Base-by-base conservation (phyloP, 768 basidiomycete genomes). In the Leucogyrophana mollusca region DNA sequence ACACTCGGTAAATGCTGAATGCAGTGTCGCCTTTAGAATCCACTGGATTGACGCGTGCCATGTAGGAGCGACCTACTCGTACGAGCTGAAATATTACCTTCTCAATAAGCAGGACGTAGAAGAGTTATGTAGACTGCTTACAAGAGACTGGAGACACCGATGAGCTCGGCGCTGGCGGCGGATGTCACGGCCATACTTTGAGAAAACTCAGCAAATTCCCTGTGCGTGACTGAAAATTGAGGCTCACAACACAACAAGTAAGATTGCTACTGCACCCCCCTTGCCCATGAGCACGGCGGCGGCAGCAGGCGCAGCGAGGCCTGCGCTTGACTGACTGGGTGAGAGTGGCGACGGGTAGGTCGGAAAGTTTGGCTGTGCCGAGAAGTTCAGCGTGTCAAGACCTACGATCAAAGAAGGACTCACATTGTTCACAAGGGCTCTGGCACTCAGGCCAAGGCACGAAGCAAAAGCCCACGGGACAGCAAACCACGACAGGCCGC, bases 401-500 rank as follows among this genome's bases (percentile, higher is more conserved):
- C 23, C 20, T 43, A 32, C 14, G 37, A 11, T 13, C 16, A 13
- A 5, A 1, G 33, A 22, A 3, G 13, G 20, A 55, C 60, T 43
- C 43, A 66, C 62, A 46, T 71, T 56, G 30, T 60, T 54, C 38
- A 60, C 54, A 35, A 71, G 55, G 9, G 62, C 74, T 36, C 65
- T 57, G 0, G 71, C 72, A 40, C 72, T 62, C n/a, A 77, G 55
- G 17, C 76, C 76, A 42, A 77, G 63, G 35, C 71, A 71, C 4
- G 74, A 74, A 7, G 70, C 76, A 47, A 78, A 76, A 0, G 69
- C 73, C 56, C 75, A 78, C 10, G 77, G 77, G n/a, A 77, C 72
- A 4, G 74, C 72, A 42, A 78, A 76, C 80, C 79, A 81, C 1
- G 79, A 78, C 24, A 81, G 56, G 4, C 78, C 80, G 3, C 80